Evolutionary conservation across 2,329 filamentous ascomycete species (phyloP), one percentile per base, ranked within the genome.

Genomic region (Aureobasidium sp.): DNA sequence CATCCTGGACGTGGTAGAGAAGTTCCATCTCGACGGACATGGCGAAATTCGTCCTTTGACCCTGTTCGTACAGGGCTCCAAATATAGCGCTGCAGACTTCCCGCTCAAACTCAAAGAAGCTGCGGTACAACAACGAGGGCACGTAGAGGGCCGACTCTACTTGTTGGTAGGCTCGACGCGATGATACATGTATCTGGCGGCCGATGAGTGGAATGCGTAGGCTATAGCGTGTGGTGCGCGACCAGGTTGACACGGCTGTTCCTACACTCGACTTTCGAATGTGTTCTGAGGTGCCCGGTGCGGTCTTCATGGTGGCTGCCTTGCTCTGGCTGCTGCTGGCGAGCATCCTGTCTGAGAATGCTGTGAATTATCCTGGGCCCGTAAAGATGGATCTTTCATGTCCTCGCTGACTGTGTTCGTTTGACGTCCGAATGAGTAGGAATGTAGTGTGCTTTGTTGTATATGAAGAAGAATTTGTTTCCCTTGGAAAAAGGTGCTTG

Each of bases 351-450:
- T 41, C 36, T 51, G 57, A 50, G 57, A 60, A 60, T 60, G 57
- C 57, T 51, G 44, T 41, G 26, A 50, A 24, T 51, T 24, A 34
- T 51, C 46, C 26, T 60, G 44, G 46, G 57, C 37, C 34, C 46
- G 57, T 60, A 60, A 50, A 60, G 57, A 60, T 50, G 57, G 57
- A 60, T 60, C 57, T 51, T 43, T 60, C 57, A 60, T 60, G 34
- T 59, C 55, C 57, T 51, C 56, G 57, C 37, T 48, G 17, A 17
- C 32, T 27, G 7, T 44, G 15, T 48, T 34, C 44, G 53, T n/a
- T 41, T 20, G 24, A 26, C 20, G 27, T 12, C n/a, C 20, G n/a
- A 9, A 20, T 37, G 20, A 8, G 20, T 29, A 27, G 20, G n/a
- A 5, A 15, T 20, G 32, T 37, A 29, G 20, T 24, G 24, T 8